A percentile compares a stretch with the other conserved stretches of the same genome.
phyloP scores from a whole-genome alignment of 2,329 filamentous ascomycete species.

The Cladobotryum mycophilum region DNA sequence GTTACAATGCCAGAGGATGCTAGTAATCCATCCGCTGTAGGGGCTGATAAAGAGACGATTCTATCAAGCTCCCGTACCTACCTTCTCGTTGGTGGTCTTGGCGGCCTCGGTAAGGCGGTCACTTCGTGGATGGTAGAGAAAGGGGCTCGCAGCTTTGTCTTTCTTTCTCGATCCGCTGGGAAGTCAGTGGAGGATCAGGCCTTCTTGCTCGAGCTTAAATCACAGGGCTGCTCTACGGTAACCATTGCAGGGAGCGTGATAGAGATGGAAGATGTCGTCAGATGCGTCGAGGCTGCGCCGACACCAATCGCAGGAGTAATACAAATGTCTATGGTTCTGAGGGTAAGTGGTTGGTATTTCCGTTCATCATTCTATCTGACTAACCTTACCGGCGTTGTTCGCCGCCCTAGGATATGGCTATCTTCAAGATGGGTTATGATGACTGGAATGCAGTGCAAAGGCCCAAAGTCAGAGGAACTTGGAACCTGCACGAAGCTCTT shows the following conservation, averaged over 20 bases:
- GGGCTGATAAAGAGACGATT: no score
- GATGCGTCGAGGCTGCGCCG: constrained; percentile 14
- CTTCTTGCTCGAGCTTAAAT: constrained; percentile 7
- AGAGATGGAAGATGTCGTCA: constrained; percentile 4
- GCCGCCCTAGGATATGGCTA: constrained; percentile 6
- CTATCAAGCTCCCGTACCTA: constrained; percentile 9
- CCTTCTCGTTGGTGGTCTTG: constrained; percentile 21
- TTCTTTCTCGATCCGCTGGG: constrained; percentile 9
- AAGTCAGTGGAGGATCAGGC: background rate
- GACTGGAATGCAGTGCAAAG: constrained; percentile 19
- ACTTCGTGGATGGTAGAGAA: constrained; percentile 19
- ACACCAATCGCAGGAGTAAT: constrained; percentile 30
- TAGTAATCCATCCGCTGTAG: background rate
- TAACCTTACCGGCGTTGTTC: no score
- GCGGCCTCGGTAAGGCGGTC: constrained; percentile 18
- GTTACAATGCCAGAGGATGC: constrained; percentile 1
- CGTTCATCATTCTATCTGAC: background rate
- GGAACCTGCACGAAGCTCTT: constrained; percentile 24
- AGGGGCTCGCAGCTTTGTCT: constrained; percentile 12
- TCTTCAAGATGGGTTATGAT: constrained; percentile 1
- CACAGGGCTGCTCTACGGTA: constrained; percentile 6
- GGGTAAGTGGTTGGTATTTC: background rate
- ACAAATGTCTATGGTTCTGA: constrained; percentile 29
- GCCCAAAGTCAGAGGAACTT: constrained; percentile 27
- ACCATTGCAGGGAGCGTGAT: constrained; percentile 3